Base-by-base conservation (phyloP, 371 early-diverging fungal genomes). In the Mycotypha africana region DNA sequence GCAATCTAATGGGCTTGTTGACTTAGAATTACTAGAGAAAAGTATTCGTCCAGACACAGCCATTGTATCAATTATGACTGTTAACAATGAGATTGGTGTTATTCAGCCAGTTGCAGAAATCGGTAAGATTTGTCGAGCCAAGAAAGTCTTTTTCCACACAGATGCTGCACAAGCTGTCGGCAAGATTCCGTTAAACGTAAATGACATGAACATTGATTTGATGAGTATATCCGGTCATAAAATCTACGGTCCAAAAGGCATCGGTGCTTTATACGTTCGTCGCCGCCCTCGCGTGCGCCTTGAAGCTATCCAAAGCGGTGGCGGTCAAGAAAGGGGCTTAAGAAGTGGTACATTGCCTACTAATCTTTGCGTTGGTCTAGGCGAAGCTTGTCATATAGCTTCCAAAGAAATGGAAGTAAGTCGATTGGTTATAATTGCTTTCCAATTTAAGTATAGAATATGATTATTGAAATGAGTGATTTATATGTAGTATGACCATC, bases 101-200 rank as follows among this genome's bases (percentile, higher is more conserved):
- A 86, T 98, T 39, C 96, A 98, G 63, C 97, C 98, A 11, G 58
- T 99, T 49, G 82, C 74, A 42, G 96, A 94, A 55, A 99, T 99
- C 70, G 99, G 91, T 32, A 70, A 77, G 37, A 58, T 97, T 26
- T 95, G 96, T 67, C 84, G 89, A 16, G 73, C 78, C 19, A 82
- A 84, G 47, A 92, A 92, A 61, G 73, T 97, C 30, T 96, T 94
- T 53, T 93, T 97, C 80, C 95, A 99, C 58, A 95, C 96, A 11
- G 99, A 99, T 73, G 98, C 98, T 15, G 99, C 99, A 4, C 99
- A 99, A 68, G 99, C 98, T 10, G 82, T 90, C n/a, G 99, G 99
- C 42, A 99, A 99, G 74, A 90, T 99, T 28, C 92, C 93, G 8
- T 65, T 99, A 25, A 92, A 99, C 67, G 99, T 99, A 32, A 91